Evolutionary conservation across 495 filamentous ascomycete species (phyloP), one percentile per base, ranked within the genome.

Genomic region (Chaetomium fimeti): DNA sequence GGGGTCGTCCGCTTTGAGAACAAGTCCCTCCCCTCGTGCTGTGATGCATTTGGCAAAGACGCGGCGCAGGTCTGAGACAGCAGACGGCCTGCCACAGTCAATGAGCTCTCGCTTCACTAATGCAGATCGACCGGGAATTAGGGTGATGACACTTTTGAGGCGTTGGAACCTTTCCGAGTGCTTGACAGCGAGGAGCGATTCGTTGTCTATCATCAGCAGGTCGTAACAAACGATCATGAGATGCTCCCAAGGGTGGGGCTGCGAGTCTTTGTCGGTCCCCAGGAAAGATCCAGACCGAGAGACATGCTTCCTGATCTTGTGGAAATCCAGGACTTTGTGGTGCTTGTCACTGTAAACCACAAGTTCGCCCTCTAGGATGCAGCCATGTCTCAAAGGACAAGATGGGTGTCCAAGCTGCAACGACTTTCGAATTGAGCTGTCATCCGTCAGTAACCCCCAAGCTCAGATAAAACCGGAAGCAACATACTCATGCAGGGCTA

Each of bases 151-250:
- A 3, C 84, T 72, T 56, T 84, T 78, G 12, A 96, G 76, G 13
- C 83, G 76, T 28, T 77, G 69, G 55, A 89, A 81, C 38, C 92
- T 82, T 65, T 85, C 74, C 3, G 82, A 83, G 61, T 91, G 84
- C 12, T 85, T 80, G 49, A 78, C 76, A 22, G 77, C 76, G 11
- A 95, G 71, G 4, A 91, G 78, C 3, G 87, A 82, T 59, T 88
- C 77, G 55, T 90, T 80, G 72, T 96, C 88, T 18, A 91, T 68
- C 48, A 93, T 74, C 15, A 96, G 75, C 7, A 92, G 73, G 69
- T 96, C 92, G 64, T 89, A 95, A 69, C 91, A 90, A 8, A 94
- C 76, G 5, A 96, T 85, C 89, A 93, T 93, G 5, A 96, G 76
- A 67, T 93, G 88, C 62, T 93, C 91, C 73, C 86, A 81, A 15